phyloP scores from a whole-genome alignment of 768 basidiomycete species.

The Tremella yokohamensis region DNA sequence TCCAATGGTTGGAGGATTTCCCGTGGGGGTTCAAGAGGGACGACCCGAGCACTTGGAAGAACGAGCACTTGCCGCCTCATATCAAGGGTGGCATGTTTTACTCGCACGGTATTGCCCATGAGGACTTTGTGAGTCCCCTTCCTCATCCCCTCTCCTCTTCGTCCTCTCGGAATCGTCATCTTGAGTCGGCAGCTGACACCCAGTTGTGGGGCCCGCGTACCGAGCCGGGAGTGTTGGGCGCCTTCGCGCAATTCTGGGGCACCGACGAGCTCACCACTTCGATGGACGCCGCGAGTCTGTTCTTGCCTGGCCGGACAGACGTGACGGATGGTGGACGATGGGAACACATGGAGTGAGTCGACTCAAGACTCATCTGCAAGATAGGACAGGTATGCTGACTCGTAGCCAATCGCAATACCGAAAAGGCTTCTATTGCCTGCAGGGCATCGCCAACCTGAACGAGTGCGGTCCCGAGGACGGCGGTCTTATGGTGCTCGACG shows the following conservation, averaged over 20 bases:
- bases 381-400: too few relatives aligned
- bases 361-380: too few relatives aligned
- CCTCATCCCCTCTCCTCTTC: not conserved
- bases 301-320: constrained; percentile 26
- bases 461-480: constrained; percentile 51
- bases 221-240: constrained; percentile 25
- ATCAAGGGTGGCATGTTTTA: constrained; percentile 14
- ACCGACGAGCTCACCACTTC: constrained; percentile 26
- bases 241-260: constrained; percentile 30
- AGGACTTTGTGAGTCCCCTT: constrained; percentile 11
- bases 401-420: too few relatives aligned
- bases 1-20: constrained; percentile 40
- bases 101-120: constrained; percentile 18
- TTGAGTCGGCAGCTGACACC: not conserved
- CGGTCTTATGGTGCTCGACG: constrained; percentile 51
- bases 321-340: constrained; percentile 18
- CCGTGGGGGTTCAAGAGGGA: constrained; percentile 41
- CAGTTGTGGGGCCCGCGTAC: constrained; percentile 22
- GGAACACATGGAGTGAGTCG: too few relatives aligned
- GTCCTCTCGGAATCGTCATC: too few relatives aligned
- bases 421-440: too few relatives aligned
- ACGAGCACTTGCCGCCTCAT: constrained; percentile 30
- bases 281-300: constrained; percentile 15
- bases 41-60: constrained; percentile 31
- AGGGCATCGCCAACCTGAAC: too few relatives aligned